Evolutionary conservation across 179 eudicot genomes (phyloP), one percentile per base, ranked within the genome.

Genomic region (Spergularia azorica): DNA sequence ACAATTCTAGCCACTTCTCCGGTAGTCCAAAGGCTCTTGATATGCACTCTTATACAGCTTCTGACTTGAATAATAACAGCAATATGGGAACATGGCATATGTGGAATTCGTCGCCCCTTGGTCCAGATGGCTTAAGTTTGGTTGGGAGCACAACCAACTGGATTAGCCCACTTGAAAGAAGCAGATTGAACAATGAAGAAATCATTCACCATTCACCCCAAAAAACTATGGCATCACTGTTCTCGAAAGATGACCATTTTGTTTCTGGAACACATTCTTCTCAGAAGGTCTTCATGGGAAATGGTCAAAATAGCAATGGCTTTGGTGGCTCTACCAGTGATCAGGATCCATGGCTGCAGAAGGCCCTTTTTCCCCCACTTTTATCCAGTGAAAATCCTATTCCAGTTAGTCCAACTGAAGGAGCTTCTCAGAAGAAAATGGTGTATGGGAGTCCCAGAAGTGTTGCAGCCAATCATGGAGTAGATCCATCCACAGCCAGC

Each of bases 51-150:
- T 70, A 69, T 51, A 82, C 91, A n/a, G 64, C 82, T 58, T 79
- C 83, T 75, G 88, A 81, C 77, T 73, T 77, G 54, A 86, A 79
- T 72, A 84, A 59, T 77, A 73, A 70, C 78, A 86, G 76, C 86
- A 90, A 90, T 66, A 81, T 73, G 17, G 89, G 97, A 66, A 85
- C 90, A 16, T 93, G 97, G 97, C 98, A 91, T 84, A 89, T 93
- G 95, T 95, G 99, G 99, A 86, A 85, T 60, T 85, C 91, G 79
- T 85, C 90, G 76, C 93, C 97, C 68, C 95, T 91, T 75, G 86
- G 89, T 76, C 95, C 83, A 81, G 98, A 91, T 83, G 89, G 92
- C 64, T 79, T 90, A 71, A 89, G 93, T 73, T 78, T 91, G 58
- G 84, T 87, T 48, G 90, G 92, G 75, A 85, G 84, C 51, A 79